Percentiles rank a stretch among this genome's conserved stretches.
Evolutionary conservation across 495 filamentous ascomycete species (phyloP).

Genomic region (Poronia punctata): DNA sequence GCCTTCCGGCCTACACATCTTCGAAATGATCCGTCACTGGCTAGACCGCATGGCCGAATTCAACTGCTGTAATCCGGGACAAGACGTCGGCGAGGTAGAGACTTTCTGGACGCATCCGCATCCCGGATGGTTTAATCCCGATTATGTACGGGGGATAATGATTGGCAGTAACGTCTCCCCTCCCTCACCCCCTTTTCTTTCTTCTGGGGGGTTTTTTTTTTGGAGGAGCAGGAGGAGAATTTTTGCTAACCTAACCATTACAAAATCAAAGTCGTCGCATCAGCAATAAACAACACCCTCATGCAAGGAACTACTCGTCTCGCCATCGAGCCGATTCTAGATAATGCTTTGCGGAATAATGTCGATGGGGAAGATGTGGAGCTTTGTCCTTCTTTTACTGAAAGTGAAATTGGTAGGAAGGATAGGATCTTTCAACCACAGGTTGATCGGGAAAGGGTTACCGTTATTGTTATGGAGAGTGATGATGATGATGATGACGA

Average conservation of each 20-base stretch:
- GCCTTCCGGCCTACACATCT: slow-evolving; percentile 13
- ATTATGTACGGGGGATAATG: slow-evolving; percentile 15
- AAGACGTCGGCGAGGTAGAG: neutral
- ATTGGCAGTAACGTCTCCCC: slow-evolving; percentile 6
- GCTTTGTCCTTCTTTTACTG: too few relatives aligned
- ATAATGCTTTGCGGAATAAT: neutral
- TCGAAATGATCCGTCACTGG: slow-evolving; percentile 9
- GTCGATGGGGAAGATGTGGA: neutral
- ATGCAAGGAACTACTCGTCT: slow-evolving; percentile 8
- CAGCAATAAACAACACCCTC: neutral
- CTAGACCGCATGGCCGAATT: slow-evolving; percentile 3
- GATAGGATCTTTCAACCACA: too few relatives aligned
- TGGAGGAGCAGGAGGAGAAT: too few relatives aligned
- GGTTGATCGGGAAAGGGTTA: too few relatives aligned
- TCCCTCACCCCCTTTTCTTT: neutral
- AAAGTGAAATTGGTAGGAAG: too few relatives aligned
- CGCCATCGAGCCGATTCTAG: slow-evolving; percentile 12
- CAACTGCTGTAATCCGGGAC: neutral
- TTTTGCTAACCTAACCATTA: too few relatives aligned
- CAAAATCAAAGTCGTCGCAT: neutral
- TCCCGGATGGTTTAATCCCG: slow-evolving; percentile 14
- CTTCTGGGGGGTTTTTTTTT: too few relatives aligned
- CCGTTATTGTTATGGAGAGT: too few relatives aligned
- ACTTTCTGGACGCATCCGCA: slow-evolving; percentile 7
- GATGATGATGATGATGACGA: too few relatives aligned